A percentile compares a stretch with the other conserved stretches of the same genome.
Conservation (phyloP, 805 yeast species). For the Candida ascalaphidarum region DNA sequence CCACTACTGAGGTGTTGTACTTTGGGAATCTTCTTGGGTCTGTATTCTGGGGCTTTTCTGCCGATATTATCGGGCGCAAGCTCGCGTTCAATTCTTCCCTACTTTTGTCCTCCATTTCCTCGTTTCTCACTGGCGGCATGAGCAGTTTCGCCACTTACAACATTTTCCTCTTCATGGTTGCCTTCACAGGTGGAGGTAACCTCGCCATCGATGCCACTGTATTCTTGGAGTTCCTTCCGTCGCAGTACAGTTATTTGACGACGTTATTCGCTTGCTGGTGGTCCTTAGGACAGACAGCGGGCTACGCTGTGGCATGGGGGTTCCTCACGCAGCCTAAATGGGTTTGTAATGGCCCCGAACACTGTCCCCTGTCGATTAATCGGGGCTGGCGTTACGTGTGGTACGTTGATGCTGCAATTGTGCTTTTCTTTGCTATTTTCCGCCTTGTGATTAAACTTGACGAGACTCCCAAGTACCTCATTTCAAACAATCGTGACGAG, state of each 20-base stretch:
- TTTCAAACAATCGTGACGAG: conserved; percentile 4
- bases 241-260: conserved; percentile 40
- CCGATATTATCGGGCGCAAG: conserved; percentile 47
- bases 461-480: conserved; percentile 6
- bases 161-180: conserved; percentile 36
- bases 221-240: conserved; percentile 45
- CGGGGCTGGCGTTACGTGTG: conserved; percentile 7
- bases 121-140: conserved; percentile 48
- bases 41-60: conserved; percentile 47
- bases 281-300: conserved; percentile 55
- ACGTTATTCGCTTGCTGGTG: conserved; percentile 42
- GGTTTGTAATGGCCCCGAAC: conserved; percentile 25
- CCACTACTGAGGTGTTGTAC: conserved; percentile 35
- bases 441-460: conserved; percentile 3
- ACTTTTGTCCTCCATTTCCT: conserved; percentile 39
- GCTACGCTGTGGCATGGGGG: conserved; percentile 47
- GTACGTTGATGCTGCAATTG: conserved; percentile 5
- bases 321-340: conserved; percentile 22
- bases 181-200: conserved; percentile 49
- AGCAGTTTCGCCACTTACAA: conserved; percentile 41
- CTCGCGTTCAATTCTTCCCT: conserved; percentile 43
- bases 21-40: conserved; percentile 48
- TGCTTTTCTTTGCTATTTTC: conserved; percentile 2
- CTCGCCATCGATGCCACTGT: conserved; percentile 47
- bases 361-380: conserved; percentile 3